Conservation (phyloP, 768 basidiomycete genomes). For the Asterophora parasitica region DNA sequence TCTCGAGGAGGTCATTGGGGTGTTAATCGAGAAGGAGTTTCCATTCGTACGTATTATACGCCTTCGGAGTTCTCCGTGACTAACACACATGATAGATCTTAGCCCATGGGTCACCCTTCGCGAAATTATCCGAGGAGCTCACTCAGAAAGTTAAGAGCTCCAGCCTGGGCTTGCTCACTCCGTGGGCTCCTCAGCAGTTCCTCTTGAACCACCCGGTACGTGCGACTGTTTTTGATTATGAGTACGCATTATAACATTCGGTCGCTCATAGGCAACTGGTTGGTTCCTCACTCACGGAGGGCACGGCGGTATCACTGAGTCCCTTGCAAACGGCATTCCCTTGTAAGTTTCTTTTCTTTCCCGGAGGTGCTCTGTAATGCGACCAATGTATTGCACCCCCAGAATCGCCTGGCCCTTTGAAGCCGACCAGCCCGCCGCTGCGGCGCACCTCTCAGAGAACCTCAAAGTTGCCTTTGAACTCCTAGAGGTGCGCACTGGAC, state of each 20-base stretch:
- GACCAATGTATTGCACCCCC: background rate
- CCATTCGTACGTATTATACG: conserved; percentile 15
- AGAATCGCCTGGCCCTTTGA: conserved; percentile 22
- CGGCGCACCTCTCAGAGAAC: conserved; percentile 12
- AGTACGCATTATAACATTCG: background rate
- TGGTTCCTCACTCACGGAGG: conserved; percentile 22
- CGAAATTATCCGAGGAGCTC: conserved; percentile 7
- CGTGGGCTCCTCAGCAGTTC: conserved; percentile 20
- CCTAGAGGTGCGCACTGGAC: conserved; percentile 16
- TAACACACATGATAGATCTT: conserved; percentile 8
- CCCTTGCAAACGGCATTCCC: conserved; percentile 17
- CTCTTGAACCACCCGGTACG: conserved; percentile 19
- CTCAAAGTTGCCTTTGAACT: conserved; percentile 19
- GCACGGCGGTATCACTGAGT: conserved; percentile 19
- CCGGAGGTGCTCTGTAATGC: background rate
- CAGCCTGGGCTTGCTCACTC: conserved; percentile 13
- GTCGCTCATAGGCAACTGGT: conserved; percentile 17
- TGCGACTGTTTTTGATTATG: background rate
- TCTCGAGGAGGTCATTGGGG: conserved; percentile 13
- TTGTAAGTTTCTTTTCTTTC: conserved; percentile 15
- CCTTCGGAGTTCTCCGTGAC: too few relatives aligned
- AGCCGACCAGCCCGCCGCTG: conserved; percentile 18
- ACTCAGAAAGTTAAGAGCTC: conserved; percentile 12
- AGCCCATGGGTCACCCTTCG: conserved; percentile 16
- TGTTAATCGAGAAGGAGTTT: conserved; percentile 13